Percentiles rank a stretch among this genome's conserved stretches.
Evolutionary conservation across 495 filamentous ascomycete genomes (phyloP).

Genomic region (Massariosphaeria phaeospora): DNA sequence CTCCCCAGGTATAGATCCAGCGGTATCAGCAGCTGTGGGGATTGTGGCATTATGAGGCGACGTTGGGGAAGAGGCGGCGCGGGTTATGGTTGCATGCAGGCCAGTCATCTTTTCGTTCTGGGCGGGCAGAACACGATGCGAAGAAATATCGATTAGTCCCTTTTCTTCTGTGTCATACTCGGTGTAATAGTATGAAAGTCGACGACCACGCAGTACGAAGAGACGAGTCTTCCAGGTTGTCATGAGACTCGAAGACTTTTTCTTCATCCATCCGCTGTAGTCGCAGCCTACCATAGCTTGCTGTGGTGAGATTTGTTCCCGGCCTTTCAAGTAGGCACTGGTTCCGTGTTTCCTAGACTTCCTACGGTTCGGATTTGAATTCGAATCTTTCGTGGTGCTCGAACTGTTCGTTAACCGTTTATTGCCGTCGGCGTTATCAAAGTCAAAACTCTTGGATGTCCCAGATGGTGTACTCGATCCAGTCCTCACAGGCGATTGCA

Average conservation of each 20-base stretch:
- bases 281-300: constrained; percentile 85
- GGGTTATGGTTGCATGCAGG: constrained; percentile 86
- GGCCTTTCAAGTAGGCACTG: constrained; percentile 83
- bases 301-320: constrained; percentile 73
- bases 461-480: constrained; percentile 83
- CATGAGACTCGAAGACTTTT: constrained; percentile 91
- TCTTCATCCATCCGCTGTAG: constrained; percentile 99
- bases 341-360: constrained; percentile 87
- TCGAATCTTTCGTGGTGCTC: constrained; percentile 30
- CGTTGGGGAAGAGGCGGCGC: constrained; percentile 69
- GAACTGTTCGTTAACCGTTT: constrained; percentile 43
- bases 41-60: constrained; percentile 62
- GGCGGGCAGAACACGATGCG: constrained; percentile 91
- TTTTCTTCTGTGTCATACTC: constrained; percentile 87
- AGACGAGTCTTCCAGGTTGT: constrained; percentile 93
- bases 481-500: constrained; percentile 66
- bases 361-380: too few relatives aligned
- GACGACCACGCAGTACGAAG: constrained; percentile 85
- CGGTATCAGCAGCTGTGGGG: constrained; percentile 47
- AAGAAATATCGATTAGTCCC: constrained; percentile 94
- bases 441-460: constrained; percentile 71
- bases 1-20: constrained; percentile 29
- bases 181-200: constrained; percentile 94
- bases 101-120: constrained; percentile 85
- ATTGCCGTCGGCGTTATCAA: constrained; percentile 61